Conservation (phyloP, 306 rosid species). For the Quercus berberidifolia region DNA sequence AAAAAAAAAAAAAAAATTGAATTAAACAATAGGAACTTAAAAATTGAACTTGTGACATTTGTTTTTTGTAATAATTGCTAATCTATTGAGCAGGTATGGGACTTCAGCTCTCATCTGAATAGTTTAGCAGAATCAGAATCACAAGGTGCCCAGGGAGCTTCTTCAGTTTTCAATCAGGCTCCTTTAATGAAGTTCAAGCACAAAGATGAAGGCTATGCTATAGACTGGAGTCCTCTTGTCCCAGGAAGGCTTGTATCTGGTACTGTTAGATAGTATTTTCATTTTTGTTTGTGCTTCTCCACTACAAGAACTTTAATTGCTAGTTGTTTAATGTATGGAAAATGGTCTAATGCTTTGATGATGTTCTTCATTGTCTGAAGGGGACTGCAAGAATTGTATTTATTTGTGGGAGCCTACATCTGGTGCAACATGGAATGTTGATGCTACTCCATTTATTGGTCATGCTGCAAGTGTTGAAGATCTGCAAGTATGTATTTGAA, state of each 20-base stretch:
- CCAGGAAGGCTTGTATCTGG: conserved; percentile 89
- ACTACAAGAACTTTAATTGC: conserved; percentile 5
- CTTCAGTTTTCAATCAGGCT: conserved; percentile 61
- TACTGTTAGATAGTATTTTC: conserved; percentile 16
- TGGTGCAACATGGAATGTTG: conserved; percentile 70
- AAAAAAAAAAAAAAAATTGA: too few relatives aligned
- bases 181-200: conserved; percentile 67
- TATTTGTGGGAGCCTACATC: conserved; percentile 91
- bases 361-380: conserved; percentile 36
- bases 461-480: conserved; percentile 90
- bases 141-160: conserved; percentile 61
- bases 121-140: conserved; percentile 71
- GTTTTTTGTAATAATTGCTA: neutral
- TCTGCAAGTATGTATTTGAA: conserved; percentile 58
- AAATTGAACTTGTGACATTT: neutral
- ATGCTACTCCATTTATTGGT: conserved; percentile 61
- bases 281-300: neutral
- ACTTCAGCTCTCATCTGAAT: conserved; percentile 78
- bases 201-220: conserved; percentile 86
- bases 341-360: neutral
- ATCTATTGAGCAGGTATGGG: conserved; percentile 68
- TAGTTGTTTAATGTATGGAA: conserved; percentile 6
- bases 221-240: conserved; percentile 84
- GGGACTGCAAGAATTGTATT: conserved; percentile 76
- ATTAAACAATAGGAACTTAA: neutral